phyloP scores from a whole-genome alignment of 164 flowering plant species.

The Vitis cinerea region DNA sequence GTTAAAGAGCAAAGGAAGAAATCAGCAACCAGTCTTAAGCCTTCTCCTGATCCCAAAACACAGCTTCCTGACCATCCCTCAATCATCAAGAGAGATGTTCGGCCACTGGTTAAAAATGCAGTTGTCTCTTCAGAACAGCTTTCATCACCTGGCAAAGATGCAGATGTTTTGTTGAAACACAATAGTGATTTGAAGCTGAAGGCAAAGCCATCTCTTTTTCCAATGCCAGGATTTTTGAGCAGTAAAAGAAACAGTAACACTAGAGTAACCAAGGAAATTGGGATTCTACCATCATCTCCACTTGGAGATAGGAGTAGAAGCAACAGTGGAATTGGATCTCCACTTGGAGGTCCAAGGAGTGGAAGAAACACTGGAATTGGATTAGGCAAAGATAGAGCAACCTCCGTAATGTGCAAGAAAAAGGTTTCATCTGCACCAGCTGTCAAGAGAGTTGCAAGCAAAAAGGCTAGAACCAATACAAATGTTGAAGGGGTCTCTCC shows the following conservation, averaged over 20 bases:
- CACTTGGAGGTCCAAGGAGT: neutral
- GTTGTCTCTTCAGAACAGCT: neutral
- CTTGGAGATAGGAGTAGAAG: neutral
- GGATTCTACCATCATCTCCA: neutral
- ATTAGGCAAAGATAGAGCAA: neutral
- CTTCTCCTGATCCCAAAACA: constrained; percentile 14
- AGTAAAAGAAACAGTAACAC: constrained; percentile 7
- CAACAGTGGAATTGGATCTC: neutral
- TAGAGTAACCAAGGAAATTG: neutral
- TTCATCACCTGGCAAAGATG: constrained; percentile 3
- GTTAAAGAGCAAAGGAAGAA: constrained; percentile 13
- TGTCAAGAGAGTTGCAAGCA: constrained; percentile 2
- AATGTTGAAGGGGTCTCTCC: constrained; percentile 1
- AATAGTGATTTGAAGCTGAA: constrained; percentile 4
- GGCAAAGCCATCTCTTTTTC: constrained; percentile 4
- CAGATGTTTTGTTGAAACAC: neutral
- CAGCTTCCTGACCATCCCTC: constrained; percentile 8
- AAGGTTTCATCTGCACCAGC: neutral
- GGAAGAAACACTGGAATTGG: neutral
- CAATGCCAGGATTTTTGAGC: neutral
- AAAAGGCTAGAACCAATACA: neutral
- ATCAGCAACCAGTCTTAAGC: constrained; percentile 10
- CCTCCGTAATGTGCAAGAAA: neutral
- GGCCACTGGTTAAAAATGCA: constrained; percentile 13
- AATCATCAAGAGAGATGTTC: constrained; percentile 6